Conservation (phyloP, 2,329 filamentous ascomycete species). For the Ophiocordyceps polyrhachis-furcata region DNA sequence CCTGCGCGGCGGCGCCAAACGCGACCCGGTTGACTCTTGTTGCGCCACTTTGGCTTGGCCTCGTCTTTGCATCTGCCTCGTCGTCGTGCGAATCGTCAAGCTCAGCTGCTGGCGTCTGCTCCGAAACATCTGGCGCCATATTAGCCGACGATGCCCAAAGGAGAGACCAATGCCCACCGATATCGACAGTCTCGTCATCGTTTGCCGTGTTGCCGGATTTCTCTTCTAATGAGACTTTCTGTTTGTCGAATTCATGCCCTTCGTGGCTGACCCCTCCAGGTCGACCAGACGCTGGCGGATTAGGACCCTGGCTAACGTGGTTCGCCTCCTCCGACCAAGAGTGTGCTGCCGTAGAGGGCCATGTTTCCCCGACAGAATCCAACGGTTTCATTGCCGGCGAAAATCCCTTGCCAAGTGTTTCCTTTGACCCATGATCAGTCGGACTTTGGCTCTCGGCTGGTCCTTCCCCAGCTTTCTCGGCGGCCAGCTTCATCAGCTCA, state of each 20-base stretch:
- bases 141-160: not conserved
- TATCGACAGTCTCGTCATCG: not conserved
- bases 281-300: too few species aligned
- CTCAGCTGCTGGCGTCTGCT: slow-evolving; percentile 4
- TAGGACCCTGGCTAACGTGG: too few species aligned
- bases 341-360: not conserved
- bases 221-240: not conserved
- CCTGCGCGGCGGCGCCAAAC: slow-evolving; percentile 31
- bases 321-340: not conserved
- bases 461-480: slow-evolving; percentile 18
- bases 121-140: not conserved
- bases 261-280: too few species aligned
- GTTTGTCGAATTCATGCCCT: too few species aligned
- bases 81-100: slow-evolving; percentile 8
- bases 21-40: slow-evolving; percentile 24
- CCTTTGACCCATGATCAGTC: not conserved
- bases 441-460: slow-evolving; percentile 5
- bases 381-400: not conserved
- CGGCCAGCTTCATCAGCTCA: slow-evolving; percentile 40
- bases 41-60: slow-evolving; percentile 6
- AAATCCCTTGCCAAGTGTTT: not conserved
- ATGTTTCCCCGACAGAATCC: not conserved
- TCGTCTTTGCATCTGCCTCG: slow-evolving; percentile 8
- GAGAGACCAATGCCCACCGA: not conserved
- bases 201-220: not conserved